Conservation (phyloP, 2,329 filamentous ascomycete genomes). For the Fusarium dimerum region DNA sequence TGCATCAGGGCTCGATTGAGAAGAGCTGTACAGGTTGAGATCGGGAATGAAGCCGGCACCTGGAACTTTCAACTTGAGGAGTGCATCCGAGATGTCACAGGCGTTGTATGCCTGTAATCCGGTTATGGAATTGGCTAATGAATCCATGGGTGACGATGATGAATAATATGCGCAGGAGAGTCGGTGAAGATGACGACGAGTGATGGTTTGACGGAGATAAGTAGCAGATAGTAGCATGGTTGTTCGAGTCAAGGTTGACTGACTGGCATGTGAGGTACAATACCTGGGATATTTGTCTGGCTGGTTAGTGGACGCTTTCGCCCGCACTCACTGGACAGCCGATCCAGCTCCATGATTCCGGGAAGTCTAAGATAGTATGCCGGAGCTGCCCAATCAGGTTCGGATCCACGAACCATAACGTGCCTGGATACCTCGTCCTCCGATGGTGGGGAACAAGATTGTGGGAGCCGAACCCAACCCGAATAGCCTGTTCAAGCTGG, state of each 20-base stretch:
- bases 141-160: conserved; percentile 22
- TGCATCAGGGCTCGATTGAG: conserved; percentile 23
- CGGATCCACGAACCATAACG: conserved; percentile 25
- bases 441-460: conserved; percentile 15
- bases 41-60: conserved; percentile 69
- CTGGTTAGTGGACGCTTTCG: neutral
- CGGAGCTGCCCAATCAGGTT: conserved; percentile 29
- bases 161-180: neutral
- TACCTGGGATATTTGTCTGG: conserved; percentile 7
- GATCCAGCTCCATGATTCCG: conserved; percentile 28
- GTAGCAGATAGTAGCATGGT: neutral
- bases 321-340: conserved; percentile 2
- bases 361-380: conserved; percentile 24
- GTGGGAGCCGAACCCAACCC: neutral
- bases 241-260: neutral
- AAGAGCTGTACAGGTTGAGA: conserved; percentile 38
- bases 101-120: conserved; percentile 43
- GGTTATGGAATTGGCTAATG: conserved; percentile 24
- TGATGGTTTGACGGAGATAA: neutral
- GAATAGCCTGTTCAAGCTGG: neutral
- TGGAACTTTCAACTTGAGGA: conserved; percentile 68
- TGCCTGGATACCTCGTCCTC: conserved; percentile 15
- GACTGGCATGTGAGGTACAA: conserved; percentile 8
- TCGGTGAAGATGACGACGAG: conserved; percentile 10
- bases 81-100: conserved; percentile 69